Percentiles rank a stretch among this genome's conserved stretches.
Evolutionary conservation across 441 rosid genomes (phyloP).

Genomic region (Syzygium malaccense): DNA sequence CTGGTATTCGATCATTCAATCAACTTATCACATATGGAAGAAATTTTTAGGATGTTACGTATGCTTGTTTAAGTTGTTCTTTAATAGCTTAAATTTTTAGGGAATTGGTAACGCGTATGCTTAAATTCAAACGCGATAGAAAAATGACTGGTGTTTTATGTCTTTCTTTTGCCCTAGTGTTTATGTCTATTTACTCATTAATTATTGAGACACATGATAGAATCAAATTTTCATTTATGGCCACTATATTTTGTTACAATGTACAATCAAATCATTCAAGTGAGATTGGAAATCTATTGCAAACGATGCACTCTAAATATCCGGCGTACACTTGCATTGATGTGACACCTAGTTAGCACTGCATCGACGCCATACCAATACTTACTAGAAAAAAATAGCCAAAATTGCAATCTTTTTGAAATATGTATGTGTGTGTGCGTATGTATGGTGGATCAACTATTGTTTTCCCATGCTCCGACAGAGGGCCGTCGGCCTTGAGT

Average conservation of each 20-base stretch:
- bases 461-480: background rate
- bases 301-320: background rate
- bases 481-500: background rate
- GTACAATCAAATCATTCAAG: background rate
- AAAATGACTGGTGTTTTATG: too few relatives aligned
- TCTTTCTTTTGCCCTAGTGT: too few relatives aligned
- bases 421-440: fast-evolving
- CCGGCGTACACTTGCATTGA: background rate
- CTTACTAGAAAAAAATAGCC: background rate
- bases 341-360: background rate
- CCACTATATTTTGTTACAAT: background rate
- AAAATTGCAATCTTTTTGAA: background rate
- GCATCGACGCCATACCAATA: background rate
- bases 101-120: too few relatives aligned
- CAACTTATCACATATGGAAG: background rate
- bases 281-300: background rate
- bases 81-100: background rate
- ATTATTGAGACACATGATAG: background rate
- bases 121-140: too few relatives aligned
- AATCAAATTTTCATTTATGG: background rate
- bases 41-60: background rate
- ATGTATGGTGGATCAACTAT: background rate
- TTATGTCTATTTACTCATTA: too few relatives aligned
- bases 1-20: background rate
- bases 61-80: background rate